Evolutionary conservation across 768 basidiomycete species (phyloP).

Genomic region (Termitomyces sp.): DNA sequence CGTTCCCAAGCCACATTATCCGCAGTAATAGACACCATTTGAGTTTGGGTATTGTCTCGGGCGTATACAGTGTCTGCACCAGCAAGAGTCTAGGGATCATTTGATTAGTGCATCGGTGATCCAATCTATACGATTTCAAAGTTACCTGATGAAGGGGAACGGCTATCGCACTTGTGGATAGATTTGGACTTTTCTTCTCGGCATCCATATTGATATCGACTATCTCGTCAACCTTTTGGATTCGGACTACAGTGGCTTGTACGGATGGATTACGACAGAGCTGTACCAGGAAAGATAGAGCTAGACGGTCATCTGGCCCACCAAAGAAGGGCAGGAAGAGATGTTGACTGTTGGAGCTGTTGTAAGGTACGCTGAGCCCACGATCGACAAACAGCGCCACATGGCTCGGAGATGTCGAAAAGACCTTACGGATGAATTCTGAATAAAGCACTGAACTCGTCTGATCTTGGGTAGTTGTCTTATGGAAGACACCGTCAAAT

Average conservation of each 20-base stretch:
- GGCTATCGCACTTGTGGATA: slow-evolving; percentile 1
- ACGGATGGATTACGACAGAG: slow-evolving; percentile 58
- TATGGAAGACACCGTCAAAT: slow-evolving; percentile 77
- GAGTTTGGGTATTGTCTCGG: slow-evolving; percentile 55
- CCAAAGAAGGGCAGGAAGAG: slow-evolving; percentile 91
- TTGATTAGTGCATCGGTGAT: not conserved
- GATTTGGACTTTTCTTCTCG: slow-evolving; percentile 4
- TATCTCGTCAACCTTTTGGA: slow-evolving; percentile 43
- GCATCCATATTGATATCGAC: slow-evolving; percentile 24
- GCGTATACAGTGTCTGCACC: slow-evolving; percentile 75
- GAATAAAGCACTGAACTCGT: slow-evolving; percentile 62
- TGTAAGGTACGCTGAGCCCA: slow-evolving; percentile 34
- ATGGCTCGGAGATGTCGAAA: slow-evolving; percentile 65
- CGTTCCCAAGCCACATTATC: slow-evolving; percentile 77
- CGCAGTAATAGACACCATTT: slow-evolving; percentile 75
- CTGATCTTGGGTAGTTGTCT: slow-evolving; percentile 43
- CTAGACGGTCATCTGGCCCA: slow-evolving; percentile 89
- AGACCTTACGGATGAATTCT: slow-evolving; percentile 82
- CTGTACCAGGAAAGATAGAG: slow-evolving; percentile 78
- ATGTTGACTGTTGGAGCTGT: slow-evolving; percentile 40
- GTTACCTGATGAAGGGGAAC: slow-evolving; percentile 28
- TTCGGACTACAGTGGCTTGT: slow-evolving; percentile 69
- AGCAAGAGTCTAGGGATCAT: slow-evolving; percentile 34
- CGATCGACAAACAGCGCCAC: slow-evolving; percentile 87
- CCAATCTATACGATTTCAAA: not conserved